These are phyloP conservation scores for Cydonia oblonga DNA, from an alignment of 331 rosid species.

Conservation along the genomic window DNA sequence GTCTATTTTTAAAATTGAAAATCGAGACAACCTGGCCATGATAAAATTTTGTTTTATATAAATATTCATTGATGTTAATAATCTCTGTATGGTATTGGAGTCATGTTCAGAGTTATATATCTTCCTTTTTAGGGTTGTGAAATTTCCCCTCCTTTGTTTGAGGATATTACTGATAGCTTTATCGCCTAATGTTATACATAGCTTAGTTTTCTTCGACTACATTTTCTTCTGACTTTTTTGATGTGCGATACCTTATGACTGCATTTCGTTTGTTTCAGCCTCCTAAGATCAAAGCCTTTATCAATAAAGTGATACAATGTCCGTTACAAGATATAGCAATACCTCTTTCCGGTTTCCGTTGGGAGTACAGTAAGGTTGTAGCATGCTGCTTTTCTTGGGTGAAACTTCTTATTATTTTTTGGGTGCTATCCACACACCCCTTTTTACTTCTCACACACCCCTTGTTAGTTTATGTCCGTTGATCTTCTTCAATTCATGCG, in stretches of 20 bases:
- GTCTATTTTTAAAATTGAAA: not conserved
- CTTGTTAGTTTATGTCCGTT: too few species aligned
- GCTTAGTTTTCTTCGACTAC: not conserved
- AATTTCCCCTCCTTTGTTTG: not conserved
- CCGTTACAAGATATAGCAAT: constrained; percentile 93
- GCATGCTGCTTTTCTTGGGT: too few species aligned
- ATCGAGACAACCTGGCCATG: not conserved
- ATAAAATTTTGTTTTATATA: not conserved
- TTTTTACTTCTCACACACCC: too few species aligned
- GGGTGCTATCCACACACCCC: too few species aligned
- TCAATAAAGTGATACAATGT: constrained; percentile 86
- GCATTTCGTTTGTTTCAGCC: constrained; percentile 56
- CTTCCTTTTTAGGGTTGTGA: not conserved
- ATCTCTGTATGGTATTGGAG: not conserved
- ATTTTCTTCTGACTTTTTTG: not conserved
- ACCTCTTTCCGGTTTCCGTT: constrained; percentile 90
- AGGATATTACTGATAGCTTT: not conserved
- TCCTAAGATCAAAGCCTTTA: constrained; percentile 79
- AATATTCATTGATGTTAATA: not conserved
- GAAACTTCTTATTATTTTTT: not conserved
- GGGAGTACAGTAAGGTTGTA: constrained; percentile 99
- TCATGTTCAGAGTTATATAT: not conserved
- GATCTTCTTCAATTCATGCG: too few species aligned
- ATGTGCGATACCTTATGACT: not conserved
- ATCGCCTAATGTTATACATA: not conserved